These are phyloP conservation scores for Boletus barrowsii DNA, from an alignment of 768 basidiomycete species.

Conservation along the genomic window DNA sequence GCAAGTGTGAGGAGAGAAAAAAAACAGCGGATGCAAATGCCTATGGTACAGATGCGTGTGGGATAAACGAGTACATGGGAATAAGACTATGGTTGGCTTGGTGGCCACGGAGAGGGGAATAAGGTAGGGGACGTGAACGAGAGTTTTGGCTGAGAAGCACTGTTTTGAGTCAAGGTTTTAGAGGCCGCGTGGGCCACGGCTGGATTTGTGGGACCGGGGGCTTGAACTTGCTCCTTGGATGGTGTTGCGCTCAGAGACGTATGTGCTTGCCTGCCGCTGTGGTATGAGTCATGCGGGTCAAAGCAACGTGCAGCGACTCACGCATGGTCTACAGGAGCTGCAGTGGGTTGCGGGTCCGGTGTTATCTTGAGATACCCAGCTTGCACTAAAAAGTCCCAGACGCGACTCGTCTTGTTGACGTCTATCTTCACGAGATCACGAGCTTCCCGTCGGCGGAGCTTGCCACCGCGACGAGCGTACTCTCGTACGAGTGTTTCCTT, in stretches of 20 bases:
- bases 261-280: conserved; percentile 12
- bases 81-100: conserved; percentile 13
- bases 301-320: conserved; percentile 19
- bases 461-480: conserved; percentile 85
- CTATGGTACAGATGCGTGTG: conserved; percentile 30
- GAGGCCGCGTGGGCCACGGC: conserved; percentile 1
- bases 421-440: conserved; percentile 90
- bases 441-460: conserved; percentile 83
- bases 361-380: conserved; percentile 77
- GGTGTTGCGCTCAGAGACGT: conserved; percentile 21
- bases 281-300: neutral
- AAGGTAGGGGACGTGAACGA: conserved; percentile 24
- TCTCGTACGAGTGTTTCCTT: conserved; percentile 95
- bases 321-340: conserved; percentile 34
- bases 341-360: conserved; percentile 40
- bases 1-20: neutral
- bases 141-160: conserved; percentile 16
- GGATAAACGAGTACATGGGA: conserved; percentile 3
- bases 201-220: conserved; percentile 19
- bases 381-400: conserved; percentile 91
- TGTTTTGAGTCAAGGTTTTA: conserved; percentile 17
- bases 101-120: conserved; percentile 21
- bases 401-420: conserved; percentile 86
- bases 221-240: conserved; percentile 23
- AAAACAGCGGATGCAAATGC: conserved; percentile 20